Evolutionary conservation across 2,329 filamentous ascomycete genomes (phyloP).

Genomic region (Calonectria henricotiae): DNA sequence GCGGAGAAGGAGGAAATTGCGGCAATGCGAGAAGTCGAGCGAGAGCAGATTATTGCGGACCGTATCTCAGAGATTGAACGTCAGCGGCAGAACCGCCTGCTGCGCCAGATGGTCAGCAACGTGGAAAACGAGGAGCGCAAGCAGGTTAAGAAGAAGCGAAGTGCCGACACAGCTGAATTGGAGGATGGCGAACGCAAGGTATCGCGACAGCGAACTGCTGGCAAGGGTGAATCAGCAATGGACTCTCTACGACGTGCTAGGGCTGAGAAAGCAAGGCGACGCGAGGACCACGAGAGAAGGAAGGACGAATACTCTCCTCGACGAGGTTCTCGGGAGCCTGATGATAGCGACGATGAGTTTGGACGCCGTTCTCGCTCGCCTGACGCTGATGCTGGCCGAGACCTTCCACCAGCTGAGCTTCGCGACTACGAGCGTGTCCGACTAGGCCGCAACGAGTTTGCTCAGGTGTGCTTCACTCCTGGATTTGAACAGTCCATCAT

Average conservation of each 20-base stretch:
- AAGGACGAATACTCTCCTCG: conserved; percentile 66
- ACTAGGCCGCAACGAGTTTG: conserved; percentile 89
- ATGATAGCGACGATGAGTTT: conserved; percentile 87
- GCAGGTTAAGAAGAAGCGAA: conserved; percentile 77
- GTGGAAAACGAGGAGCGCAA: conserved; percentile 76
- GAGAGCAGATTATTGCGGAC: conserved; percentile 91
- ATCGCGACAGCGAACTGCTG: conserved; percentile 77
- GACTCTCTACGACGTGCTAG: conserved; percentile 77
- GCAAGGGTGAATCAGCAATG: conserved; percentile 73
- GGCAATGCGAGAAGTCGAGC: conserved; percentile 89
- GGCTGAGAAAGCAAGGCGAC: conserved; percentile 71
- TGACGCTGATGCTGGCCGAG: conserved; percentile 78
- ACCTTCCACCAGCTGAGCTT: conserved; percentile 80
- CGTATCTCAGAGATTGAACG: conserved; percentile 87
- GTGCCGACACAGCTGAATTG: conserved; percentile 83
- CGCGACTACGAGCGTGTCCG: conserved; percentile 89
- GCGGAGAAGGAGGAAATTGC: conserved; percentile 86
- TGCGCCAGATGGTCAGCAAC: conserved; percentile 82
- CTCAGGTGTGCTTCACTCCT: conserved; percentile 93
- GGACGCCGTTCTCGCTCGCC: conserved; percentile 73
- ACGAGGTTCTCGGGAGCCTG: conserved; percentile 65
- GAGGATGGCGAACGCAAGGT: conserved; percentile 84
- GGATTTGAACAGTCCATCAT: conserved; percentile 87
- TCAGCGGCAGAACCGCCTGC: conserved; percentile 84
- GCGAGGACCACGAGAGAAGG: conserved; percentile 73